phyloP scores from a whole-genome alignment of 495 filamentous ascomycete genomes.

The Filosporella fistucella region DNA sequence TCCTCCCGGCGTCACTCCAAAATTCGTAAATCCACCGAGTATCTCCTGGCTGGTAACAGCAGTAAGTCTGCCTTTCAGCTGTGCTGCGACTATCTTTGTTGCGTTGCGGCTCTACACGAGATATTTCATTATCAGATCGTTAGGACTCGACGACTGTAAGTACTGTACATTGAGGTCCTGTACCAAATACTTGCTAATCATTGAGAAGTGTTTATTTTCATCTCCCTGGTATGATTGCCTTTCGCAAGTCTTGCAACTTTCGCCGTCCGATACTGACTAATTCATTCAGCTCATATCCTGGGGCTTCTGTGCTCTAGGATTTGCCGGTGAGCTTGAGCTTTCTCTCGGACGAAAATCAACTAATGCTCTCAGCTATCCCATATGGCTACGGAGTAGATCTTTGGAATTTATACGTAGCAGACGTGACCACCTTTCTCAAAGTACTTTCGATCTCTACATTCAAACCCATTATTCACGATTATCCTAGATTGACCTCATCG shows the following conservation, averaged over 20 bases:
- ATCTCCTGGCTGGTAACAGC: constrained; percentile 2
- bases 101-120: constrained; percentile 2
- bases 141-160: constrained; percentile 7
- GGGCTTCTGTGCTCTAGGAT: neutral
- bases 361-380: neutral
- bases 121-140: neutral
- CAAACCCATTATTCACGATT: neutral
- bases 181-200: neutral
- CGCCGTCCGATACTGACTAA: neutral
- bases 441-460: neutral
- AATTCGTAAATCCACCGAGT: constrained; percentile 4
- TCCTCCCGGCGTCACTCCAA: neutral
- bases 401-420: constrained; percentile 1
- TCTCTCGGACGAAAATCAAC: neutral
- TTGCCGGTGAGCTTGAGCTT: neutral
- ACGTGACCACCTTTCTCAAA: constrained; percentile 6
- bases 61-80: neutral
- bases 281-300: neutral
- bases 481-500: constrained; percentile 11
- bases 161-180: neutral
- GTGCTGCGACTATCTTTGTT: constrained; percentile 3
- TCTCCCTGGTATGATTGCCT: constrained; percentile 1
- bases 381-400: constrained; percentile 8
- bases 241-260: neutral
- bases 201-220: neutral